phyloP scores from a whole-genome alignment of 1,139 yeast species.

The Debaryomyces robertsiae region DNA sequence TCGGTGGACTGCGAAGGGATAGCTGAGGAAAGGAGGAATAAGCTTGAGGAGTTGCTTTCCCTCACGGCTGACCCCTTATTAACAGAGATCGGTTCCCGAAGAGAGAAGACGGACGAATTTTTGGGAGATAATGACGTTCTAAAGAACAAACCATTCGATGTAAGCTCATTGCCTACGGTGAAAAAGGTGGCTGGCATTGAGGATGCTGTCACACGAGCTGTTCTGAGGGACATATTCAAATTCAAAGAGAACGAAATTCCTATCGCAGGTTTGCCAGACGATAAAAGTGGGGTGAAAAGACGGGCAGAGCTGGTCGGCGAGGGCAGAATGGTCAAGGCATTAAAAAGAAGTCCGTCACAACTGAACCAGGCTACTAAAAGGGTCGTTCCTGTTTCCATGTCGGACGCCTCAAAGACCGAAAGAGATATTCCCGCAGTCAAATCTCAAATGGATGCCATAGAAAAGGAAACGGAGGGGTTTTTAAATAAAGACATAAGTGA shows the following conservation, averaged over 20 bases:
- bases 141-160: constrained; percentile 5
- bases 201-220: constrained; percentile 5
- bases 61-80: constrained; percentile 13
- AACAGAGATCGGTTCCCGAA: not conserved
- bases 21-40: constrained; percentile 8
- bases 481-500: constrained; percentile 32
- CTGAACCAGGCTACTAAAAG: not conserved
- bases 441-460: constrained; percentile 22
- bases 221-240: constrained; percentile 3
- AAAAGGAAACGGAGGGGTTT: constrained; percentile 27
- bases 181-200: constrained; percentile 3
- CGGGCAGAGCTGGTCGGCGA: constrained; percentile 7
- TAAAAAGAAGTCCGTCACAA: constrained; percentile 1
- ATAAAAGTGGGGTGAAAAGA: constrained; percentile 4
- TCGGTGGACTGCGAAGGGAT: constrained; percentile 8
- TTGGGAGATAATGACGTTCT: constrained; percentile 9
- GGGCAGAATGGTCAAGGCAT: constrained; percentile 1
- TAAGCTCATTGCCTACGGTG: constrained; percentile 4
- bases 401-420: constrained; percentile 2
- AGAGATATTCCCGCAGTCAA: constrained; percentile 17
- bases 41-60: constrained; percentile 12
- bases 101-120: constrained; percentile 5
- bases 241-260: not conserved
- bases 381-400: constrained; percentile 3
- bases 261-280: not conserved